Percentiles rank a stretch among this genome's conserved stretches.
Evolutionary conservation across 2,329 filamentous ascomycete genomes (phyloP).

Genomic region (Macrophomina phaseolina): DNA sequence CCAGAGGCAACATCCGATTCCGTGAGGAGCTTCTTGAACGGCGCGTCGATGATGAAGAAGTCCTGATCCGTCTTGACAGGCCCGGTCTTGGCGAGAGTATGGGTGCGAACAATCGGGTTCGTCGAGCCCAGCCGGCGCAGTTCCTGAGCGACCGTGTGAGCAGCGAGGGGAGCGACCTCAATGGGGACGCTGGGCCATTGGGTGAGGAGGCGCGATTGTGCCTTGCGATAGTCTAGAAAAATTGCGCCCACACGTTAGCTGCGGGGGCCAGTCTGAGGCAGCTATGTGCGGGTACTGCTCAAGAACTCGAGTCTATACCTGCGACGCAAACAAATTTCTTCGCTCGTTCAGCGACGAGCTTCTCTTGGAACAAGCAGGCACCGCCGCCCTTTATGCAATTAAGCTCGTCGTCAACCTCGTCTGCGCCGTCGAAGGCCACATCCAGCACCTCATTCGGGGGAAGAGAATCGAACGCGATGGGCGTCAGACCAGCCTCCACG

Average conservation of each 20-base stretch:
- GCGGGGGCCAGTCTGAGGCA: neutral
- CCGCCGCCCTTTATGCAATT: slow-evolving; percentile 99
- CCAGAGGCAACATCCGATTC: slow-evolving; percentile 57
- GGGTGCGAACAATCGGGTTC: slow-evolving; percentile 73
- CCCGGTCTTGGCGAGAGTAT: slow-evolving; percentile 77
- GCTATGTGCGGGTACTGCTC: neutral
- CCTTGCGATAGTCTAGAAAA: slow-evolving; percentile 80
- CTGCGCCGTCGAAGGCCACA: slow-evolving; percentile 93
- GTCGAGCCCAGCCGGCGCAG: slow-evolving; percentile 75
- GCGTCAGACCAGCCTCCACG: slow-evolving; percentile 74
- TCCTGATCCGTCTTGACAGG: slow-evolving; percentile 85
- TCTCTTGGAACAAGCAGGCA: slow-evolving; percentile 97
- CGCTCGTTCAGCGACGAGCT: slow-evolving; percentile 84
- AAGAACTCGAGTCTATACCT: slow-evolving; percentile 54
- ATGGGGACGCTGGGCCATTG: slow-evolving; percentile 88
- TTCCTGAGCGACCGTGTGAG: slow-evolving; percentile 74
- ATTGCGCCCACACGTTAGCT: neutral
- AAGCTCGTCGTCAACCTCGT: slow-evolving; percentile 92
- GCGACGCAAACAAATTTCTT: slow-evolving; percentile 88
- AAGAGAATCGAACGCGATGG: slow-evolving; percentile 78
- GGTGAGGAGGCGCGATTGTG: slow-evolving; percentile 74
- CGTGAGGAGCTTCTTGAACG: slow-evolving; percentile 76
- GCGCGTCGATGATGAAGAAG: slow-evolving; percentile 91
- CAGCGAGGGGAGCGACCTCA: slow-evolving; percentile 87
- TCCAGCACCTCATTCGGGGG: slow-evolving; percentile 72